A percentile compares a stretch with the other conserved stretches of the same genome.
These are phyloP conservation scores for Phytophthora tentaculata DNA, from an alignment of 352 stramenopile species.

Conservation along the genomic window DNA sequence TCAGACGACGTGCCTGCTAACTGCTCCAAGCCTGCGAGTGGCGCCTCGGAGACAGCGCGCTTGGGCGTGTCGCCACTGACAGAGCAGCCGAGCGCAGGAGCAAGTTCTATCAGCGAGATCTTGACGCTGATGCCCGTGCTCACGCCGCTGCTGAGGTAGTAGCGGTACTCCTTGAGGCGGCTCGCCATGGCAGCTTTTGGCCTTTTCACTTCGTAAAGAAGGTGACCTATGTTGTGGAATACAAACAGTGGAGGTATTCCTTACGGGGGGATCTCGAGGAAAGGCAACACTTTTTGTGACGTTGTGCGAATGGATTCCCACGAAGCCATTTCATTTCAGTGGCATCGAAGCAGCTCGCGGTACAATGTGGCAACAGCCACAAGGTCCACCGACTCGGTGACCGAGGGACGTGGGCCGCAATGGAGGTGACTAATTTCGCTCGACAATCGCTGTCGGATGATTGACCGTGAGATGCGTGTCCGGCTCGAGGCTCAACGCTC, in stretches of 20 bases:
- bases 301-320: slow-evolving; percentile 20
- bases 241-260: neutral
- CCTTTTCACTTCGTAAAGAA: slow-evolving; percentile 8
- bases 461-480: neutral
- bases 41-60: slow-evolving; percentile 20
- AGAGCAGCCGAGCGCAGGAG: slow-evolving; percentile 54
- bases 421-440: slow-evolving; percentile 12
- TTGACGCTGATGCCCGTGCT: slow-evolving; percentile 83
- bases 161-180: slow-evolving; percentile 89
- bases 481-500: slow-evolving; percentile 3
- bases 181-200: slow-evolving; percentile 49
- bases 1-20: slow-evolving; percentile 66
- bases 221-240: neutral
- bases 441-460: slow-evolving; percentile 9
- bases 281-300: neutral
- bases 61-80: slow-evolving; percentile 41
- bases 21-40: slow-evolving; percentile 60
- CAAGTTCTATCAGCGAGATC: slow-evolving; percentile 78
- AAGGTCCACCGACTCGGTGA: slow-evolving; percentile 27
- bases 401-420: neutral
- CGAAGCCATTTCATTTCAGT: slow-evolving; percentile 25
- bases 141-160: slow-evolving; percentile 89
- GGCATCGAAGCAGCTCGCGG: neutral
- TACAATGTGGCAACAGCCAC: slow-evolving; percentile 12
- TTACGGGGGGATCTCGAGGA: neutral